These are phyloP conservation scores for Myxozyma lipomycoides DNA, from an alignment of 805 yeast species.

Conservation along the genomic window DNA sequence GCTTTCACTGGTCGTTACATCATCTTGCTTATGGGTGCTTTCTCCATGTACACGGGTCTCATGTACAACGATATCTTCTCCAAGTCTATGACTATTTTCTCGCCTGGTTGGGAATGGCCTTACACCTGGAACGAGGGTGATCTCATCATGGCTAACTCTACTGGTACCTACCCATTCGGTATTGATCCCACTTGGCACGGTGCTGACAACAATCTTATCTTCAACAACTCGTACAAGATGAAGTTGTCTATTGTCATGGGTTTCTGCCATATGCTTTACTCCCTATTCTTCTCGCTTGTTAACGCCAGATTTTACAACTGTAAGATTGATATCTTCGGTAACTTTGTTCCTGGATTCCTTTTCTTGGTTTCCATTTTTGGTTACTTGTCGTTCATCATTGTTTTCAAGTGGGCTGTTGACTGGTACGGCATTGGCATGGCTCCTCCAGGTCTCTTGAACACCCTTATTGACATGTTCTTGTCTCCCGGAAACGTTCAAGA, in stretches of 20 bases:
- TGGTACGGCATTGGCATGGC: constrained; percentile 74
- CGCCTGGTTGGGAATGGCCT: constrained; percentile 95
- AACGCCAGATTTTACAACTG: constrained; percentile 70
- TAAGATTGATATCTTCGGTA: constrained; percentile 78
- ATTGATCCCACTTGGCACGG: constrained; percentile 97
- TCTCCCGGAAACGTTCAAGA: constrained; percentile 87
- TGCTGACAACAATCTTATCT: constrained; percentile 82
- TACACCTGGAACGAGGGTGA: constrained; percentile 65
- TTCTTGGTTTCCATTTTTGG: constrained; percentile 98
- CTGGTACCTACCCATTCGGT: constrained; percentile 77
- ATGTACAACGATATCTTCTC: constrained; percentile 93
- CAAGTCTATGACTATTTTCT: constrained; percentile 80
- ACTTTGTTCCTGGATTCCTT: constrained; percentile 87
- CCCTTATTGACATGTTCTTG: constrained; percentile 92
- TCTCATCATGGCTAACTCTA: constrained; percentile 58
- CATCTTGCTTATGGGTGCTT: constrained; percentile 83
- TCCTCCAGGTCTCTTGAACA: constrained; percentile 91
- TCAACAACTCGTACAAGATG: constrained; percentile 96
- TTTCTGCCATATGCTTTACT: constrained; percentile 88
- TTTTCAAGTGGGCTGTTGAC: constrained; percentile 92
- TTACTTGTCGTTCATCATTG: constrained; percentile 75
- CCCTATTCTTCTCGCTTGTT: constrained; percentile 76
- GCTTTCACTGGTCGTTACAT: constrained; percentile 92
- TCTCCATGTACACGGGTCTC: constrained; percentile 93
- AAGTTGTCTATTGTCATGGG: constrained; percentile 94